Base-by-base conservation (phyloP, 192 early-diverging fungal species). In the Diversispora eburnea region DNA sequence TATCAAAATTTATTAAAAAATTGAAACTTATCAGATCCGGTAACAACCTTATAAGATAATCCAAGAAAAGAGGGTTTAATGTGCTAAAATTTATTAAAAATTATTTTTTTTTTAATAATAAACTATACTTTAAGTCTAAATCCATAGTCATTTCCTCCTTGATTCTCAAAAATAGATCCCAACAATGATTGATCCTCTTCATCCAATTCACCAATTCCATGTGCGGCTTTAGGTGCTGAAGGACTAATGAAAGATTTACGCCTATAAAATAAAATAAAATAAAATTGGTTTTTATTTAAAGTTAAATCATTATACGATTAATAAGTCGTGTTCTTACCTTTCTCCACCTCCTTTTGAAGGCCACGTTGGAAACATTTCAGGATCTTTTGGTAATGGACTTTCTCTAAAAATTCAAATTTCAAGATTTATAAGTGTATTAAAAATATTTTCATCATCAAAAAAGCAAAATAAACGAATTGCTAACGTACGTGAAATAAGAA, bases 311-410 rank as follows among this genome's bases (percentile, higher is more conserved):
- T 79, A 2, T 33, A 2, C 25, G 25, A 73, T 19, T 0, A 17
- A 47, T 48, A 75, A 68, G 25, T 46, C 17, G 17, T 0, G 15
- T 42, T 33, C 42, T 70, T 82, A 86, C 85, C 79, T 84, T 70
- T 89, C 87, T 22, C 85, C 83, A 41, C 77, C 73, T 1, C 83
- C 80, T 73, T 90, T 91, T 5, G 92, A 88, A 0, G 96, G 96
- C 87, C 93, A 98, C 0, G 94, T 96, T 8, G 97, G 95, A 77
- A 99, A 98, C 82, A 97, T 82, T 49, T 89, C 87, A 4, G 95
- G 94, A 75, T 97, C 91, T 79, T 98, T 97, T 20, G 97, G 95
- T 33, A 84, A 81, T 19, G 97, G 95, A 49, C 80, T 80, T 70
- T 96, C 94, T 1, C 88, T 91, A 69, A 43, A 46, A 10, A 7